phyloP scores from a whole-genome alignment of 148 eudicot genomes.

The Fagopyrum homotropicum region DNA sequence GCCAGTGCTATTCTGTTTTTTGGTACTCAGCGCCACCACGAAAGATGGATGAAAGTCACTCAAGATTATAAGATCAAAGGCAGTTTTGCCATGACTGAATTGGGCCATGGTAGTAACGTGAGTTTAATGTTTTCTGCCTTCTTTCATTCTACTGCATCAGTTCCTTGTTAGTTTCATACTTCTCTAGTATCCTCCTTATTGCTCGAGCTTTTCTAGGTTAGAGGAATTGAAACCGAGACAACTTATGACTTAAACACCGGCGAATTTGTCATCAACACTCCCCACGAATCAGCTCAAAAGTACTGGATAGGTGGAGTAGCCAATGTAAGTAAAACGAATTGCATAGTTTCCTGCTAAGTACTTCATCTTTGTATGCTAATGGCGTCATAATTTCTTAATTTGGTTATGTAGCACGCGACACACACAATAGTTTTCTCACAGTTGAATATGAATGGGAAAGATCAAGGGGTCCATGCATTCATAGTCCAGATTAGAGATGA shows the following conservation, averaged over 20 bases:
- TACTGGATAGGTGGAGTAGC: constrained; percentile 99
- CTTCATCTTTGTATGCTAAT: background rate
- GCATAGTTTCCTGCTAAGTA: background rate
- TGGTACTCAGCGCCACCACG: constrained; percentile 93
- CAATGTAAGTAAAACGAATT: constrained; percentile 37
- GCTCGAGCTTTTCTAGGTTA: constrained; percentile 41
- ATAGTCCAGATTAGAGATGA: constrained; percentile 79
- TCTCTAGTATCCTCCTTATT: background rate
- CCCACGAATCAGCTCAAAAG: constrained; percentile 93
- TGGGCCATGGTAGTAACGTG: constrained; percentile 99
- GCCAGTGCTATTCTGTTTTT: constrained; percentile 88
- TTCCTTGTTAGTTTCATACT: background rate
- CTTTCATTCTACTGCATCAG: background rate
- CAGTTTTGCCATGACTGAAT: constrained; percentile 97
- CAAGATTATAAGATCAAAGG: constrained; percentile 69
- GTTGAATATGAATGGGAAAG: constrained; percentile 65
- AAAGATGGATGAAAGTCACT: constrained; percentile 68
- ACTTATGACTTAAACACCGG: constrained; percentile 63
- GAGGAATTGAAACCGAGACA: constrained; percentile 87
- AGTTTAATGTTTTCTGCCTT: constrained; percentile 18
- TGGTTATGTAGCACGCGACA: constrained; percentile 68
- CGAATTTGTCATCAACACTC: constrained; percentile 82
- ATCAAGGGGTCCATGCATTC: constrained; percentile 95
- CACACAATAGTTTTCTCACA: constrained; percentile 88
- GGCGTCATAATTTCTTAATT: background rate